These are phyloP conservation scores for Penicillium lividum DNA, from an alignment of 495 filamentous ascomycete species.

Conservation along the genomic window DNA sequence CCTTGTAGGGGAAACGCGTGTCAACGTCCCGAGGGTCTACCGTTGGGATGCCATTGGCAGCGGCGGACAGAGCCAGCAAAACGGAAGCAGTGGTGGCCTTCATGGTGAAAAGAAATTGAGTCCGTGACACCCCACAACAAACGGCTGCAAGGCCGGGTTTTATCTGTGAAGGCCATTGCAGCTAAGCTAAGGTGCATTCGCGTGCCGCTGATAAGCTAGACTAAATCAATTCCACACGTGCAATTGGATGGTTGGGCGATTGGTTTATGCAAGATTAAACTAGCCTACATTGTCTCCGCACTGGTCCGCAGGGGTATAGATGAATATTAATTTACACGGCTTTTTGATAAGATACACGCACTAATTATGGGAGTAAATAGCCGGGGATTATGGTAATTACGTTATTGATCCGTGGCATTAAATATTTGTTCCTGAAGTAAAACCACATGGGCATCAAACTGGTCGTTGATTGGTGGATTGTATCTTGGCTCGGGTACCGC, in stretches of 20 bases:
- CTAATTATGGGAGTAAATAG: neutral
- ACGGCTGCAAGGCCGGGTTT: neutral
- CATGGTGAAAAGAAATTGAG: constrained; percentile 18
- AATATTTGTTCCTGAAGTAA: too few species aligned
- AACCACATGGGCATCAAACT: constrained; percentile 3
- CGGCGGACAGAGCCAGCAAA: constrained; percentile 22
- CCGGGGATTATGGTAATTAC: neutral
- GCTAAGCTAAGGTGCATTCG: neutral
- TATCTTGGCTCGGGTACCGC: neutral
- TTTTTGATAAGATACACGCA: neutral
- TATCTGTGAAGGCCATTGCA: neutral
- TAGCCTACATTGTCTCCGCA: neutral
- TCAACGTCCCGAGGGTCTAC: constrained; percentile 38
- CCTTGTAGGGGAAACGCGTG: constrained; percentile 45
- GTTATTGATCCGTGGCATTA: neutral
- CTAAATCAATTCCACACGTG: constrained; percentile 2
- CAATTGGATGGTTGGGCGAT: constrained; percentile 2
- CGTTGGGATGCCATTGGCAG: constrained; percentile 29
- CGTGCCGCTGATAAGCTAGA: neutral
- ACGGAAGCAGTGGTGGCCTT: constrained; percentile 25
- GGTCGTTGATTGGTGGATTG: neutral
- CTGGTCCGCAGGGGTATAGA: neutral
- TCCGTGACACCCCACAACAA: neutral
- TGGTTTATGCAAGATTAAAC: constrained; percentile 5
- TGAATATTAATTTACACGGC: neutral